Base-by-base conservation (phyloP, 768 basidiomycete genomes). In the Guyanaporus albipodus region DNA sequence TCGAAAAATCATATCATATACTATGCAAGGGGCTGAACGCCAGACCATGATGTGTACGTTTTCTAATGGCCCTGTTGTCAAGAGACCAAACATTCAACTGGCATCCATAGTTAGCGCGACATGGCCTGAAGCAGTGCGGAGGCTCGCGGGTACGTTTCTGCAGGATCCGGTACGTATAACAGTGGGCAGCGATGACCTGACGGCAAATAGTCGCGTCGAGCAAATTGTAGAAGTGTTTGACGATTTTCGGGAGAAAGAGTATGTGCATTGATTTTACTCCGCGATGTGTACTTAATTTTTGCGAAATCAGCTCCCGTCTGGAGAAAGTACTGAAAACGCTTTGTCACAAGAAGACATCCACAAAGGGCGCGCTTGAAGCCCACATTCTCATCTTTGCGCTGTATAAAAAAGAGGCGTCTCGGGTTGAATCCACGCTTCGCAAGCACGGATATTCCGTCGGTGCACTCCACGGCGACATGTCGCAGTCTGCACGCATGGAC, bases 391-490 rank as follows among this genome's bases (percentile, higher is more conserved):
- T 99, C 22, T 99, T 99, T 63, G 95, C 89, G 14, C 74, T 98
- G 31, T 99, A 99, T 74, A 99, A 99, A 71, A 95, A 93, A 64
- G 96, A 97, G 66, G 91, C 94, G 7, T 78, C 88, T 15, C 79
- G 96, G n/a, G 82, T 99, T 2, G 91, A 91, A 62, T 73, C 78
- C 56, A 86, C 81, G 60, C 80, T 99, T 11, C 70, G 74, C 42
- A 72, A 81, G 40, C 79, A 85, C 21, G 91, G 82, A 17, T 93
- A 87, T 71, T 67, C 77, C 21, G 91, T 93, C 14, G 84, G 79
- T 6, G 86, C 86, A 3, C 72, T 96, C 33, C 94, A 95, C 56
- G 94, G 94, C 2, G 94, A 98, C 68, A 76, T 97, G 80, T 76
- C 84, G 10, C 95, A 98, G 66, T 71, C 70, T 17, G 84, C 86